phyloP scores from a whole-genome alignment of 176 grass and related monocot genomes.

The Zea mays region DNA sequence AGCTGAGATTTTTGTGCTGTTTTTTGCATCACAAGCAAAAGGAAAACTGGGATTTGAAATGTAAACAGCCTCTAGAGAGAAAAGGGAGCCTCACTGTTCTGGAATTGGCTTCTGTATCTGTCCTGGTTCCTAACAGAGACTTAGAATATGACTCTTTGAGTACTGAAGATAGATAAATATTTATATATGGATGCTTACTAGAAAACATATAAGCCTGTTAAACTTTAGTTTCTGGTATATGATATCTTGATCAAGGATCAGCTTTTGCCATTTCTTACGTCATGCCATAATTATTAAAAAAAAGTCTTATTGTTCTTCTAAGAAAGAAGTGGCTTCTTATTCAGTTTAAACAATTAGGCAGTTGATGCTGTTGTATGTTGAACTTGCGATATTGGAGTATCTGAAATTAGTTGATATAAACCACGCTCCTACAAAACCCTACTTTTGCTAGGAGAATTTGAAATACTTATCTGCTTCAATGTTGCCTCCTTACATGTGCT shows the following conservation, averaged over 20 bases:
- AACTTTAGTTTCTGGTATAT: neutral
- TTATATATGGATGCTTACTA: neutral
- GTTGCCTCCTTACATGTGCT: neutral
- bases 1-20: neutral
- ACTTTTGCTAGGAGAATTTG: neutral
- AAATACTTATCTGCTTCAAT: neutral
- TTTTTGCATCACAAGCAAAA: slow-evolving; percentile 38
- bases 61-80: neutral
- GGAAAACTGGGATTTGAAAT: slow-evolving; percentile 14
- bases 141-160: neutral
- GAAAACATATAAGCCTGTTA: neutral
- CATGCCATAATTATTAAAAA: neutral
- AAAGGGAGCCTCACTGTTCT: neutral
- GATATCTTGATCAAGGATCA: neutral
- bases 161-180: neutral
- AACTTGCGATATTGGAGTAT: neutral
- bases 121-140: neutral
- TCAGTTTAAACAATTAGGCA: neutral
- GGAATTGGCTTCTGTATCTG: neutral
- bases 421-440: neutral
- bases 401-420: neutral
- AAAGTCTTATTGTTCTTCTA: neutral
- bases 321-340: neutral
- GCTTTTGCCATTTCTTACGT: neutral
- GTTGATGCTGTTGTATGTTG: neutral